A percentile compares a stretch with the other conserved stretches of the same genome.
phyloP scores from a whole-genome alignment of 768 basidiomycete species.

The Leccinum ochraceum region DNA sequence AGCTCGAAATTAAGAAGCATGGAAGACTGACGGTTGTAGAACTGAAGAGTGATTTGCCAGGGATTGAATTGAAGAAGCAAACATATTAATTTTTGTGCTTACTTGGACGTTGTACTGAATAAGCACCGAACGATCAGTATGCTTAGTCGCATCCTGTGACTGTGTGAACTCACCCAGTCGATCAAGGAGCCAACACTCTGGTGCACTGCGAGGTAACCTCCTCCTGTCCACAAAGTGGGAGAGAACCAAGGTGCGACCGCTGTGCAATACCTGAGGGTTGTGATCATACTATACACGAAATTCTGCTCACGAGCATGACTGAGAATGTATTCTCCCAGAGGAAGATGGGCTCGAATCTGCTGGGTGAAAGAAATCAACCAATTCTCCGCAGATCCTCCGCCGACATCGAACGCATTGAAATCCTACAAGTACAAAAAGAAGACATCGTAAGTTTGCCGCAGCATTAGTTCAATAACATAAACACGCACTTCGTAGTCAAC shows the following conservation, averaged over 20 bases:
- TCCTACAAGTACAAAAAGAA: constrained; percentile 39
- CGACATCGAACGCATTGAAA: constrained; percentile 50
- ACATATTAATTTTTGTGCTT: background rate
- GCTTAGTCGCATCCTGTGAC: no score
- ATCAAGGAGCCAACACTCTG: constrained; percentile 41
- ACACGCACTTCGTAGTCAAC: constrained; percentile 47
- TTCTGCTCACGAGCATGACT: constrained; percentile 36
- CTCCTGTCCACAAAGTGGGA: constrained; percentile 35
- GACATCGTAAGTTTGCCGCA: background rate
- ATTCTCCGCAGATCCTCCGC: constrained; percentile 47
- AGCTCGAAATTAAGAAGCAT: no score
- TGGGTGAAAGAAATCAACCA: constrained; percentile 37
- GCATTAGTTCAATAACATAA: no score
- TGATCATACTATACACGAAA: background rate
- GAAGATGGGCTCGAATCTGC: constrained; percentile 33
- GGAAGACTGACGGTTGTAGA: constrained; percentile 18
- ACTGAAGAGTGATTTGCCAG: constrained; percentile 3
- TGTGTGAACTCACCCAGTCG: constrained; percentile 38
- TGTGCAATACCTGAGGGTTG: constrained; percentile 3
- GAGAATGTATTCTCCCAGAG: constrained; percentile 34
- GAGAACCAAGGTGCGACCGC: constrained; percentile 49
- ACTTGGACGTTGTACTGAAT: background rate
- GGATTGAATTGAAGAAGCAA: background rate
- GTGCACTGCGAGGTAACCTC: constrained; percentile 43
- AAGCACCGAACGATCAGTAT: no score